Percentiles rank a stretch among this genome's conserved stretches.
These are phyloP conservation scores for Dothidotthia symphoricarpi DNA, from an alignment of 2,329 filamentous ascomycete genomes.

Conservation along the genomic window DNA sequence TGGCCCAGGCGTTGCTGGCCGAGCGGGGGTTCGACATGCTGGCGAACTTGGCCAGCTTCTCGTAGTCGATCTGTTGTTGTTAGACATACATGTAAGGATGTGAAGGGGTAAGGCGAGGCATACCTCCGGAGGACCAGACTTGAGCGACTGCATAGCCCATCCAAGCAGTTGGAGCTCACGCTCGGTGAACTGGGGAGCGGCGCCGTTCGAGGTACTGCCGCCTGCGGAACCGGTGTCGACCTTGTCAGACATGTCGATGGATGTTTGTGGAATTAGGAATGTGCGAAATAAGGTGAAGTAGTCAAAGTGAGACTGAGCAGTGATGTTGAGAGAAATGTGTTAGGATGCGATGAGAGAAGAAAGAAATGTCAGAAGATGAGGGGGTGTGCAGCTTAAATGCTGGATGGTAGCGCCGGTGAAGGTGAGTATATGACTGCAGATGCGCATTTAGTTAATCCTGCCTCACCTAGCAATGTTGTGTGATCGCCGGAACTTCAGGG, in stretches of 20 bases:
- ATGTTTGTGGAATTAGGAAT: neutral
- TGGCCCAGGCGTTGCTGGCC: conserved; percentile 40
- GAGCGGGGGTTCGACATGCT: conserved; percentile 41
- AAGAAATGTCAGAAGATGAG: neutral
- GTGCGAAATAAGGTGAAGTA: conserved; percentile 1
- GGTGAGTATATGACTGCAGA: no score
- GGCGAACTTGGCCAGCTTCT: conserved; percentile 36
- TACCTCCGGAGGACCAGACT: conserved; percentile 39
- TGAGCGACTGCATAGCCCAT: conserved; percentile 40
- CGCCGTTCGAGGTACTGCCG: conserved; percentile 3
- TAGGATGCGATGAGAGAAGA: neutral
- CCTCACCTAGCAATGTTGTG: no score
- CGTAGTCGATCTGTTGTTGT: conserved; percentile 37
- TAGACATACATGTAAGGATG: conserved; percentile 1
- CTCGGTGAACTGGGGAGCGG: conserved; percentile 30
- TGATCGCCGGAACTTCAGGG: no score
- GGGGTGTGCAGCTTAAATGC: neutral
- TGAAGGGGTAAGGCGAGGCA: neutral
- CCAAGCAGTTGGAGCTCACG: conserved; percentile 38
- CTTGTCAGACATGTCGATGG: conserved; percentile 28
- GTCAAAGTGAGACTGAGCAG: conserved; percentile 1
- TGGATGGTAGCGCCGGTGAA: neutral
- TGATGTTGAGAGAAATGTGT: neutral
- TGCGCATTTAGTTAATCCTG: no score
- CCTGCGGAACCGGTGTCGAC: conserved; percentile 2